These are phyloP conservation scores for Choiromyces venosus DNA, from an alignment of 495 filamentous ascomycete species.

Conservation along the genomic window DNA sequence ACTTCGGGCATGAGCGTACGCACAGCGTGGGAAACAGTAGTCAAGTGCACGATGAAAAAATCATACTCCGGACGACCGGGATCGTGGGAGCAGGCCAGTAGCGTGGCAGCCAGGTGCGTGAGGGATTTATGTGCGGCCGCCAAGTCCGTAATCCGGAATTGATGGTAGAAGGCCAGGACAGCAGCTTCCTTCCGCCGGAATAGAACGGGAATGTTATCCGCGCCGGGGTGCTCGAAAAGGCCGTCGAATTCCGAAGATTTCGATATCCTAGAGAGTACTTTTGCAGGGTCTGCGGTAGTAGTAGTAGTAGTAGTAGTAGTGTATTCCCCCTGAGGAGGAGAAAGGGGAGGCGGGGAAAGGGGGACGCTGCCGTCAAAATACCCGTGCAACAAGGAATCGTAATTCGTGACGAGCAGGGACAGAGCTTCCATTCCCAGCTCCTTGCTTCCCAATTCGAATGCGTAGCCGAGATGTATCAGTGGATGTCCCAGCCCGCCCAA, in stretches of 20 bases:
- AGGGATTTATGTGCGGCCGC: conserved; percentile 13
- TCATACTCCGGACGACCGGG: conserved; percentile 63
- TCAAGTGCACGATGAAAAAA: conserved; percentile 74
- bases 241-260: conserved; percentile 58
- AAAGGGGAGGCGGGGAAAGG: too few relatives aligned
- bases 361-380: conserved; percentile 62
- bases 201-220: conserved; percentile 60
- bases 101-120: conserved; percentile 13
- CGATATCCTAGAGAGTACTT: conserved; percentile 55
- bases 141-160: conserved; percentile 53
- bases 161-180: conserved; percentile 80
- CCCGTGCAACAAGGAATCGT: conserved; percentile 67
- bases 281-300: conserved; percentile 77
- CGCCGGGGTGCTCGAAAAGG: conserved; percentile 55
- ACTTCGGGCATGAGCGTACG: conserved; percentile 75
- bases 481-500: conserved; percentile 75
- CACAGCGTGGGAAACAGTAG: conserved; percentile 82
- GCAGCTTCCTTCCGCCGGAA: conserved; percentile 61
- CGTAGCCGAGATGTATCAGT: conserved; percentile 83
- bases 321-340: not conserved
- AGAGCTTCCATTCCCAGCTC: conserved; percentile 77
- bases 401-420: conserved; percentile 61
- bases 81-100: conserved; percentile 60
- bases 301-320: conserved; percentile 10
- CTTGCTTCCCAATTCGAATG: conserved; percentile 71